Percentiles rank a stretch among this genome's conserved stretches.
These are phyloP conservation scores for Trametes maxima DNA, from an alignment of 768 basidiomycete genomes.

Conservation along the genomic window DNA sequence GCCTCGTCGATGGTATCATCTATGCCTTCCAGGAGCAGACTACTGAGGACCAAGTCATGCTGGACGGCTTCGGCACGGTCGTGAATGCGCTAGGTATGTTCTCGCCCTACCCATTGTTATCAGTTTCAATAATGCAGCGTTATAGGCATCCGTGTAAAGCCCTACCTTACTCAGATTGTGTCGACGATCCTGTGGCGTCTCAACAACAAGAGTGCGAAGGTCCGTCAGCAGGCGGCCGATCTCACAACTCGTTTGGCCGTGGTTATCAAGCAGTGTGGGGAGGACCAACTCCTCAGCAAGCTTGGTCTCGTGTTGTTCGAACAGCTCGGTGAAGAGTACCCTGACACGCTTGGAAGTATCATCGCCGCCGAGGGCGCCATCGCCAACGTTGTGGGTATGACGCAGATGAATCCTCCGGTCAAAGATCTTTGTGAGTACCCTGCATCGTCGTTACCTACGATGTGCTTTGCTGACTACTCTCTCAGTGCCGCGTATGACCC, in stretches of 20 bases:
- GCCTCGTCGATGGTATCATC: conserved; percentile 97
- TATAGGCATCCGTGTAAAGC: conserved; percentile 89
- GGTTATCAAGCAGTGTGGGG: conserved; percentile 98
- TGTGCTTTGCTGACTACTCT: conserved; percentile 19
- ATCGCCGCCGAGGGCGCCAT: conserved; percentile 99
- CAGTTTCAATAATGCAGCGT: neutral
- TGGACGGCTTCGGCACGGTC: conserved; percentile 97
- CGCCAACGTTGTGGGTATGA: conserved; percentile 99
- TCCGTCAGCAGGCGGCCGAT: conserved; percentile 99
- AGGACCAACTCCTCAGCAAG: conserved; percentile 94
- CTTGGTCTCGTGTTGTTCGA: conserved; percentile 96
- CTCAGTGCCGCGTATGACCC: conserved; percentile 97
- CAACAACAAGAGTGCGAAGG: conserved; percentile 99
- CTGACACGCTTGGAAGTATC: conserved; percentile 98
- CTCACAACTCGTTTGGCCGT: conserved; percentile 93
- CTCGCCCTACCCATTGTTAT: neutral
- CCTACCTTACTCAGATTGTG: conserved; percentile 97
- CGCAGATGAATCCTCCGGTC: conserved; percentile 99
- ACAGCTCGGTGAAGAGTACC: conserved; percentile 98
- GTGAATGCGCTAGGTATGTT: conserved; percentile 82
- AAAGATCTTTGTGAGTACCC: conserved; percentile 94
- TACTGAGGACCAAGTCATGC: conserved; percentile 98
- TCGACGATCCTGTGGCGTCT: conserved; percentile 99
- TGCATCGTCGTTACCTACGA: neutral
- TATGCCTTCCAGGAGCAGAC: conserved; percentile 99